Conservation (phyloP, 2,329 filamentous ascomycete genomes). For the Aspergillus tanneri region DNA sequence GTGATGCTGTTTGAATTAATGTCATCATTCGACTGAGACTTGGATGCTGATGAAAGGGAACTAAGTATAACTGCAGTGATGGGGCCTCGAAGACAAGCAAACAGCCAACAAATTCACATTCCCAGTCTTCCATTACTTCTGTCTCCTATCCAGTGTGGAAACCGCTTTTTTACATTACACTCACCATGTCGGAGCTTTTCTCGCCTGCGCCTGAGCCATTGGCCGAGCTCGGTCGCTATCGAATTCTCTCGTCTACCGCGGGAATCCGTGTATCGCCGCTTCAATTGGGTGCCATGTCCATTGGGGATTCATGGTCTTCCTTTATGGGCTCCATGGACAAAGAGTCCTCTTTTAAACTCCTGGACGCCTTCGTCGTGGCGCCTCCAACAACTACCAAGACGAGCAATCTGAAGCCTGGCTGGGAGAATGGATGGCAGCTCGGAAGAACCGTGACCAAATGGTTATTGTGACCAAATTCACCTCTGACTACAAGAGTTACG, state of each 20-base stretch:
- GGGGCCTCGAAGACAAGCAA: too few species aligned
- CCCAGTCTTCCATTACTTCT: background rate
- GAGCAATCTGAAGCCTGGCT: constrained; percentile 65
- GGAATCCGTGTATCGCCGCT: constrained; percentile 66
- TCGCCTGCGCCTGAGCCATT: constrained; percentile 51
- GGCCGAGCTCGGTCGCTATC: constrained; percentile 64
- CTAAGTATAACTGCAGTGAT: too few species aligned
- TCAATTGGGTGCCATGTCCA: constrained; percentile 41
- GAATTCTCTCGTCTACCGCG: constrained; percentile 65
- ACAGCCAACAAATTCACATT: too few species aligned
- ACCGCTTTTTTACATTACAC: background rate
- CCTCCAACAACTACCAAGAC: constrained; percentile 66
- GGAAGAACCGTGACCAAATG: constrained; percentile 65
- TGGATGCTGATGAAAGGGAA: too few species aligned
- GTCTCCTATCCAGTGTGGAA: too few species aligned
- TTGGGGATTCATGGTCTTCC: constrained; percentile 43
- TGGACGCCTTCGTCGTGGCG: constrained; percentile 67
- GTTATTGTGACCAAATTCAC: constrained; percentile 71
- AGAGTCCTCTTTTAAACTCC: constrained; percentile 59
- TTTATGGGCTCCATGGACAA: constrained; percentile 66
- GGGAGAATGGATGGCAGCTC: constrained; percentile 68
- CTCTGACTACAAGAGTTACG: constrained; percentile 45
- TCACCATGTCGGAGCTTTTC: constrained; percentile 31
- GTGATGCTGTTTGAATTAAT: too few species aligned
- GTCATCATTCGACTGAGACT: too few species aligned